Percentiles rank a stretch among this genome's conserved stretches.
Conservation (phyloP, 179 eudicot species). For the Amaranthus tricolor region DNA sequence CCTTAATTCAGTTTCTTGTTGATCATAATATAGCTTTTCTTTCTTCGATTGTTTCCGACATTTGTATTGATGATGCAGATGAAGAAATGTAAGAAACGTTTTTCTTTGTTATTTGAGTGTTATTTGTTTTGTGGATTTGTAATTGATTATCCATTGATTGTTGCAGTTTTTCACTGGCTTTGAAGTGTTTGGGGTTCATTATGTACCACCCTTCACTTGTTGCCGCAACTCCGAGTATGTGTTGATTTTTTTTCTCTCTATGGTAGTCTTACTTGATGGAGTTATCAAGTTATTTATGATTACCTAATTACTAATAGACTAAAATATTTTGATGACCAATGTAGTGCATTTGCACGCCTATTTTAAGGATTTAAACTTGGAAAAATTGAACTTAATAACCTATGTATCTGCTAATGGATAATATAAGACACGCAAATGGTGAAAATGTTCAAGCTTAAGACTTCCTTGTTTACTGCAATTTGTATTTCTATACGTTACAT, state of each 20-base stretch:
- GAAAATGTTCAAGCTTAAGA: too few relatives aligned
- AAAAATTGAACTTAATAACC: too few relatives aligned
- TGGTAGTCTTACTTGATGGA: not conserved
- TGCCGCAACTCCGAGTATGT: conserved; percentile 44
- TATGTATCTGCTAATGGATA: too few relatives aligned
- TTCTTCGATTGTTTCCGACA: conserved; percentile 44
- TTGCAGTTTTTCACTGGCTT: conserved; percentile 59
- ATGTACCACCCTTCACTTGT: conserved; percentile 65
- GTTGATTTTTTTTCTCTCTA: not conserved
- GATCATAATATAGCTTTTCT: conserved; percentile 34
- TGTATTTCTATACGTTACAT: too few relatives aligned
- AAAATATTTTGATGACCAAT: too few relatives aligned
- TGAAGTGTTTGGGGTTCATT: conserved; percentile 92
- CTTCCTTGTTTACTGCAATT: too few relatives aligned
- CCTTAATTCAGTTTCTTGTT: conserved; percentile 37
- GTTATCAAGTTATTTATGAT: too few relatives aligned
- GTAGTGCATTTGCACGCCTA: too few relatives aligned
- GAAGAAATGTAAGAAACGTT: conserved; percentile 59
- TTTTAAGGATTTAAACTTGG: too few relatives aligned
- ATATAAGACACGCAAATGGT: too few relatives aligned
- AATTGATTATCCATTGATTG: not conserved
- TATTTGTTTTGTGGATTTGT: not conserved
- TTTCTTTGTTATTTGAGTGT: not conserved
- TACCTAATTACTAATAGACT: too few relatives aligned
- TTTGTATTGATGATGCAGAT: conserved; percentile 37